Conservation (phyloP, 2,329 filamentous ascomycete genomes). For the Ophiostoma sp. region DNA sequence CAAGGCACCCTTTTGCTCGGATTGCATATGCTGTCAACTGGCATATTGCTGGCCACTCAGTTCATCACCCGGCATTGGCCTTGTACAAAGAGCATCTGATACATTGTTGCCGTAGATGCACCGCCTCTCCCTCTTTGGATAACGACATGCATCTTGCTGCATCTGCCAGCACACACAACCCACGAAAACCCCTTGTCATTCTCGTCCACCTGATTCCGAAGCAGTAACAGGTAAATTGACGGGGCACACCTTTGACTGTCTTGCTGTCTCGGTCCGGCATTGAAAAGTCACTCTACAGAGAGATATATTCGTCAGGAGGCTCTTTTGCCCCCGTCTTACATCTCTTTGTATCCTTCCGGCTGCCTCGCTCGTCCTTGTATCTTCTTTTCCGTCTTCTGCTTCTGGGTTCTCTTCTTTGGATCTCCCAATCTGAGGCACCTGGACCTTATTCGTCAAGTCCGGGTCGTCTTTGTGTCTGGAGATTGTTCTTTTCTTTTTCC, state of each 20-base stretch:
- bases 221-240: neutral
- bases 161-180: neutral
- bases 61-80: too few relatives aligned
- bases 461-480: neutral
- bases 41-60: too few relatives aligned
- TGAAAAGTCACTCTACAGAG: too few relatives aligned
- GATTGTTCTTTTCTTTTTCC: slow-evolving; percentile 3
- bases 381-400: too few relatives aligned
- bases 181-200: neutral
- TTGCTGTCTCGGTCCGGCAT: too few relatives aligned
- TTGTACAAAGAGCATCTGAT: neutral
- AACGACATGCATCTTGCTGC: neutral
- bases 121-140: neutral
- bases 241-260: neutral
- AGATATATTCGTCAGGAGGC: too few relatives aligned
- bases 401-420: neutral
- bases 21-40: too few relatives aligned
- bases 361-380: too few relatives aligned
- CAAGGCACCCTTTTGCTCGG: too few relatives aligned
- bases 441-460: neutral
- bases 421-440: neutral
- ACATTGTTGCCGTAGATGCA: neutral
- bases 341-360: too few relatives aligned
- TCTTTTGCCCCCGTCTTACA: too few relatives aligned
- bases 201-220: neutral